phyloP scores from a whole-genome alignment of 371 early-diverging fungal genomes.

The Phascolomyces articulosus region DNA sequence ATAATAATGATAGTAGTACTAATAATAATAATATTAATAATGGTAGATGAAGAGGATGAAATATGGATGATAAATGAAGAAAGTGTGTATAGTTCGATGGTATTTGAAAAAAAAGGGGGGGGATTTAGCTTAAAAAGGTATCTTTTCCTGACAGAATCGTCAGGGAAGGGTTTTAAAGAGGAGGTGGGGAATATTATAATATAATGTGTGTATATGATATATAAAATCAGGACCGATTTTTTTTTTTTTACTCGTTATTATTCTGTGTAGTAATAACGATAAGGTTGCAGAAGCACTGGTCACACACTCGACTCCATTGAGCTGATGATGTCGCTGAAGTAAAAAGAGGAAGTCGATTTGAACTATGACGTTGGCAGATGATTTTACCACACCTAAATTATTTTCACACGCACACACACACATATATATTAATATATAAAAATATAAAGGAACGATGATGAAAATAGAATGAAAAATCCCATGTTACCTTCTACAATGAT shows the following conservation, averaged over 20 bases:
- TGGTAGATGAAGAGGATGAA: no score
- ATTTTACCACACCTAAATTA: constrained; percentile 37
- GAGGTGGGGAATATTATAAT: no score
- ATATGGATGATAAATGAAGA: no score
- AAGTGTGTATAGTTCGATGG: no score
- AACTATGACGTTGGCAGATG: constrained; percentile 44
- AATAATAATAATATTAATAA: no score
- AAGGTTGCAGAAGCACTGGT: constrained; percentile 38
- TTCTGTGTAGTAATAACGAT: constrained; percentile 18
- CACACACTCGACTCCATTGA: constrained; percentile 48
- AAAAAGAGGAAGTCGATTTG: constrained; percentile 43
- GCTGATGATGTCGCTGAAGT: constrained; percentile 13
- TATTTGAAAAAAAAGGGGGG: no score
- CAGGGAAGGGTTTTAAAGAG: constrained; percentile 6
- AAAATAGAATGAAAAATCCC: not conserved
- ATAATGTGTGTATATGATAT: not conserved
- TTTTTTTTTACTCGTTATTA: no score
- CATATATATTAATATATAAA: not conserved
- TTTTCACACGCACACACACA: not conserved
- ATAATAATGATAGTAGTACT: no score
- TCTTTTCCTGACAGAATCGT: not conserved
- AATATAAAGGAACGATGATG: not conserved
- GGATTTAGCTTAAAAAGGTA: not conserved
- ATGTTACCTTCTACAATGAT: constrained; percentile 43
- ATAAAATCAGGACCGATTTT: no score